Evolutionary conservation across 2,329 filamentous ascomycete species (phyloP).

Genomic region (Pseudogymnoascus sp.): DNA sequence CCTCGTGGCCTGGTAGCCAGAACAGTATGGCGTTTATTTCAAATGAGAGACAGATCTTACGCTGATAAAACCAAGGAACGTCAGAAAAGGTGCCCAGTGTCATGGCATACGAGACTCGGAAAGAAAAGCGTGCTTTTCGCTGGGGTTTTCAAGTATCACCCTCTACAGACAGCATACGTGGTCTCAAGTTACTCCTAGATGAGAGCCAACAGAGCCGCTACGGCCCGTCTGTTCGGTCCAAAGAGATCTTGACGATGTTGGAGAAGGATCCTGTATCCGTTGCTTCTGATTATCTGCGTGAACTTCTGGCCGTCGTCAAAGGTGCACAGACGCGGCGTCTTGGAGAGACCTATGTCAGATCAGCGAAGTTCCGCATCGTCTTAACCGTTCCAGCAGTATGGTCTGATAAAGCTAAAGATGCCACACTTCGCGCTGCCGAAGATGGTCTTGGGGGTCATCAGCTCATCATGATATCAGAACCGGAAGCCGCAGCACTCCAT

Average conservation of each 20-base stretch:
- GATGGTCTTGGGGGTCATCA: conserved; percentile 17
- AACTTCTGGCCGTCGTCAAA: not conserved
- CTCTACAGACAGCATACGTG: not conserved
- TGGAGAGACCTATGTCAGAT: not conserved
- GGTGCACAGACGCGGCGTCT: not conserved
- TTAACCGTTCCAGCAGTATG: conserved; percentile 22
- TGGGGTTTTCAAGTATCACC: not conserved
- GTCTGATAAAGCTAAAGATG: conserved; percentile 22
- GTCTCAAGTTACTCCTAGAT: not conserved
- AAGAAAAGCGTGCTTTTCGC: not conserved
- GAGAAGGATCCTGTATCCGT: not conserved
- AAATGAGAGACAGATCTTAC: not conserved
- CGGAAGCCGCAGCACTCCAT: conserved; percentile 23
- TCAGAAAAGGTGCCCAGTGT: not conserved
- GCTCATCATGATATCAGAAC: conserved; percentile 23
- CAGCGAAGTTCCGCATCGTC: not conserved
- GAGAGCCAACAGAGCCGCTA: not conserved
- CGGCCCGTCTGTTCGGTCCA: not conserved
- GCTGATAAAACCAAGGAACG: not conserved
- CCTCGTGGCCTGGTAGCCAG: not conserved
- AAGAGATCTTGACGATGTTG: not conserved
- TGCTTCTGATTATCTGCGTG: not conserved
- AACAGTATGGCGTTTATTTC: not conserved
- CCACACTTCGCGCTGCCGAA: conserved; percentile 20
- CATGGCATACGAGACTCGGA: not conserved